Evolutionary conservation across 148 eudicot genomes (phyloP).

Genomic region (Bassia scoparia): DNA sequence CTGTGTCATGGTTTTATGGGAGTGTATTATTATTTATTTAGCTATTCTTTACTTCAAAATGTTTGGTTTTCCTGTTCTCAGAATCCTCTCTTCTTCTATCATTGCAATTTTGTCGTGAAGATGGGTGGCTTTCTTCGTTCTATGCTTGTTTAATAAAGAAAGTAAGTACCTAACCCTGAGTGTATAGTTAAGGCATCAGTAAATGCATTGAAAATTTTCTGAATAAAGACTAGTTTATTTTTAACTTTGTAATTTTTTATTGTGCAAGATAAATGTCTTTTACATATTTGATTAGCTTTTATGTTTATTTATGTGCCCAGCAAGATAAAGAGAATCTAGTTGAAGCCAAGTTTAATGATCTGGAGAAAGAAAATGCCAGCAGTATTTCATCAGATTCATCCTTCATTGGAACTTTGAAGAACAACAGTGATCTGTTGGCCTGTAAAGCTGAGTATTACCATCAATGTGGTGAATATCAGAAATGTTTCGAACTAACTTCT

Average conservation of each 20-base stretch:
- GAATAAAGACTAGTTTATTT: too few relatives aligned
- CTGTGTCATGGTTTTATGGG: too few relatives aligned
- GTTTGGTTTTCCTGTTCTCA: slow-evolving; percentile 35
- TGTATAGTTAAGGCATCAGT: not conserved
- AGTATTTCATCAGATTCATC: slow-evolving; percentile 49
- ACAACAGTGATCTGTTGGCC: slow-evolving; percentile 88
- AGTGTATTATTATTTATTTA: too few relatives aligned
- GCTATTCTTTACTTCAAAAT: not conserved
- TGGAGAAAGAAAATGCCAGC: slow-evolving; percentile 53
- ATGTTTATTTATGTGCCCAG: slow-evolving; percentile 37
- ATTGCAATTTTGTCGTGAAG: slow-evolving; percentile 72
- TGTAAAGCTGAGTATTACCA: slow-evolving; percentile 98
- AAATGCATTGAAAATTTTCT: not conserved
- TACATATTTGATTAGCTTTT: slow-evolving; percentile 11
- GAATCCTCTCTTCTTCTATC: slow-evolving; percentile 65
- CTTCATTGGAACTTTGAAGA: slow-evolving; percentile 54
- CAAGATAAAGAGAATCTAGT: slow-evolving; percentile 79
- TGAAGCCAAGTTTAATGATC: slow-evolving; percentile 75
- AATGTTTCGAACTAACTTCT: slow-evolving; percentile 90
- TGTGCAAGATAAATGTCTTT: too few relatives aligned
- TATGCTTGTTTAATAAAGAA: slow-evolving; percentile 85
- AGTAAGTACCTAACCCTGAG: slow-evolving; percentile 38
- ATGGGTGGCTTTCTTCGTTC: slow-evolving; percentile 85
- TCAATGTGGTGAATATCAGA: slow-evolving; percentile 97
- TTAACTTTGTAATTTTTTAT: too few relatives aligned